Conservation (phyloP, 345 rosid genomes). For the Dovyalis caffra region DNA sequence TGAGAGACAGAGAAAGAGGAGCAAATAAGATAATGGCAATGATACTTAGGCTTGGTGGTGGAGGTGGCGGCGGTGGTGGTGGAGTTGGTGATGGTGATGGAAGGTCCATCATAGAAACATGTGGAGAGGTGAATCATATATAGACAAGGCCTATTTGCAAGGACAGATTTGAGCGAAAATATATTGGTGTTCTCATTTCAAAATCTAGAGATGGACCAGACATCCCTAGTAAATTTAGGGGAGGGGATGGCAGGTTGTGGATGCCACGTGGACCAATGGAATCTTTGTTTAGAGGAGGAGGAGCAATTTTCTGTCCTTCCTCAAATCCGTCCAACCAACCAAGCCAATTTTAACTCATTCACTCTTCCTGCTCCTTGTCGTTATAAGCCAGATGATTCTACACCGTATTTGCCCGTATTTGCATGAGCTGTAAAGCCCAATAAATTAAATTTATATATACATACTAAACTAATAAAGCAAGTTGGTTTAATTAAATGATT, state of each 20-base stretch:
- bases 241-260: conserved; percentile 28
- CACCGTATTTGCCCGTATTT: too few species aligned
- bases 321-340: background rate
- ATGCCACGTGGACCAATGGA: conserved; percentile 62
- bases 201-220: conserved; percentile 52
- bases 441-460: too few species aligned
- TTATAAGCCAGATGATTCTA: too few species aligned
- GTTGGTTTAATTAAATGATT: too few species aligned
- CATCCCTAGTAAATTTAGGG: conserved; percentile 29
- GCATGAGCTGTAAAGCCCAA: too few species aligned
- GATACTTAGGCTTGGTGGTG: conserved; percentile 9
- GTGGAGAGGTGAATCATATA: conserved; percentile 53
- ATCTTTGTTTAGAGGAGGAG: conserved; percentile 24
- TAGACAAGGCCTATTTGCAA: conserved; percentile 36
- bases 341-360: conserved; percentile 1
- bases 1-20: conserved; percentile 11
- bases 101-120: conserved; percentile 52
- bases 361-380: too few species aligned
- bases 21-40: conserved; percentile 22
- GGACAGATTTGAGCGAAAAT: conserved; percentile 48
- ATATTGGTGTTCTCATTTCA: conserved; percentile 52
- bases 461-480: too few species aligned
- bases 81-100: conserved; percentile 50
- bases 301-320: too few species aligned
- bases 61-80: conserved; percentile 20